Base-by-base conservation (phyloP, 2,329 filamentous ascomycete genomes). In the Colletotrichum horii region DNA sequence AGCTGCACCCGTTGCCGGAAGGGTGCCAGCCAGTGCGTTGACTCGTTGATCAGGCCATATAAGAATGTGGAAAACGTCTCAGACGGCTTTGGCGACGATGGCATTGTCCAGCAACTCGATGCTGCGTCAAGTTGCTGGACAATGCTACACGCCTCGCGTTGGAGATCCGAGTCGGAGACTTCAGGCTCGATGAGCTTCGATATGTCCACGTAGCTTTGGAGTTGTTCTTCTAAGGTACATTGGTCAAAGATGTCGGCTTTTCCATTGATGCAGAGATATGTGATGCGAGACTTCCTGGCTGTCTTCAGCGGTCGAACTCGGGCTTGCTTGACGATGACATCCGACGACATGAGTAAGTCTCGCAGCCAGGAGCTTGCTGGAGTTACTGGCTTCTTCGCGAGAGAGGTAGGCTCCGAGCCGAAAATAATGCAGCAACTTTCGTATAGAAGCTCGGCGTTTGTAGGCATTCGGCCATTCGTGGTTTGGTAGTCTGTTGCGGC, bases 361-460 rank as follows among this genome's bases (percentile, higher is more conserved):
- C 80, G 77, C 2, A 83, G 56, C 81, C 81, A 83, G 0, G 81
- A 83, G 3, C 43, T 55, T 11, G 71, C 56, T 8, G 74, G 75
- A 1, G 79, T 76, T 3, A 80, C 78, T 0, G 82, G 67, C 14
- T 34, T 38, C 24, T 62, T 71, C 9, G 67, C 30, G 7, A 64
- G 66, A 4, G 67, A 77, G 7, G 64, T 52, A n/a, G 61, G 30
- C 4, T 71, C 72, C 22, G 43, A 79, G 0, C 80, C 81, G 19
- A 82, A 80, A 4, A 77, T 75, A 15, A 77, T 68, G 72, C 75
- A 75, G 36, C 75, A 77, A 8, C 67, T 55, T 26, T 75, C 75
- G 48, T 77, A 77, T 2, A 75, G 58, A 6, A 77, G 72, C 9
- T 77, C 75, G 14, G 71, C 38, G 3, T 71, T 48, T 2, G 74